Evolutionary conservation across 2,329 filamentous ascomycete genomes (phyloP).

Genomic region (Cylindrodendrum hubeiense): DNA sequence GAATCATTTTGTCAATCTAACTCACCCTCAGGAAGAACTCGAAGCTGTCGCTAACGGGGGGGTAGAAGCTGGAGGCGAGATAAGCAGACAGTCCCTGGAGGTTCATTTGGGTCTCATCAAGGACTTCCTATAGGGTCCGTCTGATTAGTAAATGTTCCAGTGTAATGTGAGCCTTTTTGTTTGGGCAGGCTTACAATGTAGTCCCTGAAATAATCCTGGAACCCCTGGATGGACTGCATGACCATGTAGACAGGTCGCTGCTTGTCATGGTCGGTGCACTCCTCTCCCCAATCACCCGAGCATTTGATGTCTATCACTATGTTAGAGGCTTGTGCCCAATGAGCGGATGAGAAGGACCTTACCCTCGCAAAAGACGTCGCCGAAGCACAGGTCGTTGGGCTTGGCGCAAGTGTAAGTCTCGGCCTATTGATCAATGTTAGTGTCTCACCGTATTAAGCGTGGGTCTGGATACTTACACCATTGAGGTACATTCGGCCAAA

Average conservation of each 20-base stretch:
- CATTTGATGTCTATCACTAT: slow-evolving; percentile 1
- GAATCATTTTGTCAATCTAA: neutral
- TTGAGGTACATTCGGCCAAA: slow-evolving; percentile 13
- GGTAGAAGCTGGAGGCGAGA: slow-evolving; percentile 3
- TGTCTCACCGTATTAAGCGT: neutral
- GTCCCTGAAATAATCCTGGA: slow-evolving; percentile 8
- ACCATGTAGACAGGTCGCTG: slow-evolving; percentile 8
- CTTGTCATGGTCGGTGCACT: slow-evolving; percentile 3
- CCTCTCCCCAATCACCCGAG: slow-evolving; percentile 11
- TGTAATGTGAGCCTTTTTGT: neutral
- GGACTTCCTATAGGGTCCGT: neutral
- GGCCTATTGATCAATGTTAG: neutral
- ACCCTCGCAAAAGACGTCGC: slow-evolving; percentile 1
- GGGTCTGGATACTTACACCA: neutral
- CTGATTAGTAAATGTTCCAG: neutral
- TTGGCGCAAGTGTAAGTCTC: slow-evolving; percentile 11
- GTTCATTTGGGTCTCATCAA: slow-evolving; percentile 14
- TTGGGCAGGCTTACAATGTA: neutral
- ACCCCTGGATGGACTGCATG: slow-evolving; percentile 7
- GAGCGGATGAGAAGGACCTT: neutral
- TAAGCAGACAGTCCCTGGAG: slow-evolving; percentile 8
- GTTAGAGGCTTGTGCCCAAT: neutral
- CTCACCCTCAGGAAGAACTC: slow-evolving; percentile 1
- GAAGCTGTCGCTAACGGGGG: slow-evolving; percentile 1
- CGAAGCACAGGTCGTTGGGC: slow-evolving; percentile 6